phyloP scores from a whole-genome alignment of 75 land plant species.

The Pseudotsuga menziesii region DNA sequence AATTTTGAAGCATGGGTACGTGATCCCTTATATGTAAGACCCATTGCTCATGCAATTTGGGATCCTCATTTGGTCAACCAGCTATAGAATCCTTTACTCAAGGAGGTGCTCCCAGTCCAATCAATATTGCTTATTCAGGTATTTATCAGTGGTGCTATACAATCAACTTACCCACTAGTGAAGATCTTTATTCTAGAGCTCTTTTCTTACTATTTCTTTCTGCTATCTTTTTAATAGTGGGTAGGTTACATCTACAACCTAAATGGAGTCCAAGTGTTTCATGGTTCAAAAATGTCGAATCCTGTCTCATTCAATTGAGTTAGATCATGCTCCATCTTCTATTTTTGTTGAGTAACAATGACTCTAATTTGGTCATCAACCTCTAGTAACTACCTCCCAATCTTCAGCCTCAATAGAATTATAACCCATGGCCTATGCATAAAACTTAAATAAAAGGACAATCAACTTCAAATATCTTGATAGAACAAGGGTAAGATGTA shows the following conservation, averaged over 20 bases:
- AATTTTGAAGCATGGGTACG: constrained; percentile 10
- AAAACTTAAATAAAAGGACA: neutral
- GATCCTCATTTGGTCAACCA: constrained; percentile 27
- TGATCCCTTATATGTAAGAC: constrained; percentile 22
- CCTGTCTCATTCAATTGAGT: constrained; percentile 90
- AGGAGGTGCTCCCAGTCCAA: neutral
- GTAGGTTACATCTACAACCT: no score
- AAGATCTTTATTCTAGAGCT: neutral
- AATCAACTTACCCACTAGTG: neutral
- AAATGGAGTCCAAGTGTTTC: neutral
- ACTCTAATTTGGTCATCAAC: constrained; percentile 93
- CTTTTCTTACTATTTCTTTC: neutral
- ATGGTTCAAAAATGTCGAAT: constrained; percentile 11
- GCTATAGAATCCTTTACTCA: constrained; percentile 21
- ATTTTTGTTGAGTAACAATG: constrained; percentile 91
- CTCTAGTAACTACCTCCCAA: constrained; percentile 94
- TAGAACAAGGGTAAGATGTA: neutral
- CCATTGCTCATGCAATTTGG: constrained; percentile 38
- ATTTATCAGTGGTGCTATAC: neutral
- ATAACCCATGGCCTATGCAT: constrained; percentile 91
- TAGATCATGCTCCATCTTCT: constrained; percentile 95
- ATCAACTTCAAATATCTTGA: neutral
- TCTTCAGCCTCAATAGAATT: constrained; percentile 98
- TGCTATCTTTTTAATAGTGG: neutral
- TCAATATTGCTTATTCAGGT: neutral